Base-by-base conservation (phyloP, 805 yeast species). In the Diddensiella transvaalensis region DNA sequence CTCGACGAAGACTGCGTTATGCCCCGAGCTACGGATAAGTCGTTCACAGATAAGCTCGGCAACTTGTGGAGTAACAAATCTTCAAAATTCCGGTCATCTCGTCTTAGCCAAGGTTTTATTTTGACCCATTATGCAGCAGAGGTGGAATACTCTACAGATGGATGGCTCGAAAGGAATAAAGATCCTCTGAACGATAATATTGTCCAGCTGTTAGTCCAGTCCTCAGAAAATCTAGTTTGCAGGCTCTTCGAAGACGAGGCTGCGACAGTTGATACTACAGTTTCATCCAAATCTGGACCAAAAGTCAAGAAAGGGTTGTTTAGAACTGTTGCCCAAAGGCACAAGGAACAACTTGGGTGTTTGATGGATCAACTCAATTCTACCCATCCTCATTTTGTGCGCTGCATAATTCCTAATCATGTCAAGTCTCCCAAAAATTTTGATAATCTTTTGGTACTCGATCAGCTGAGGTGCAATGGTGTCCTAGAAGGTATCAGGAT, bases 401-500 rank as follows among this genome's bases (percentile, higher is more conserved):
- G 99, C 58, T 93, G 99, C 65, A 93, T 93, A 41, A 71, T 93
- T 40, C 99, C 99, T 4, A 93, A 93, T 62, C 78, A 79, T 51
- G 71, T 76, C 40, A 90, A 91, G 62, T 73, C 73, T 44, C 80
- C 96, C 0, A 78, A 78, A 38, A 70, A 73, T 33, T 85, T 93
- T 59, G 88, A 87, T 58, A 87, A 84, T 57, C 69, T 68, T 24
- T 69, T 93, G 21, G 95, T 93, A 4, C 70, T 93, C 40, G 91
- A 86, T 45, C 99, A 93, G 68, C 73, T 93, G 53, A 75, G 96
- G 54, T 93, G 98, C 62, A 93, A 93, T 62, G 99, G 99, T 77
- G 99, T 93, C 13, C 70, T 93, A 44, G 99, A 93, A 72, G 99
- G 99, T 52, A 93, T 93, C 24, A 77, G 99, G 66, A 93, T 93